Percentiles rank a stretch among this genome's conserved stretches.
Evolutionary conservation across 139 green algal genomes (phyloP).

Genomic region (Chlorella vulgaris): DNA sequence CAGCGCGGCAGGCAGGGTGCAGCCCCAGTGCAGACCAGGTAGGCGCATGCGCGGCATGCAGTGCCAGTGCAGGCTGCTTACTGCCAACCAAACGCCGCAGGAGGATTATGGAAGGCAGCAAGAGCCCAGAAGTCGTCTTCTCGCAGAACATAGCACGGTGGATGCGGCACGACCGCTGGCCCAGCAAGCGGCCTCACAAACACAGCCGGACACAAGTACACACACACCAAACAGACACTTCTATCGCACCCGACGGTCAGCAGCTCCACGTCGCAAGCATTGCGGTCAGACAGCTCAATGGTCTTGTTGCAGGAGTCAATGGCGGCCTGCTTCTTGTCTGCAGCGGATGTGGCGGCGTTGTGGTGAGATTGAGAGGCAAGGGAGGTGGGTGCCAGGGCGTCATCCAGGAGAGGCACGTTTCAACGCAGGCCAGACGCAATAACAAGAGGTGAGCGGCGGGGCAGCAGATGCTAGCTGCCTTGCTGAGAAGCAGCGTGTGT

Average conservation of each 20-base stretch:
- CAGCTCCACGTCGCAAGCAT: conserved; percentile 94
- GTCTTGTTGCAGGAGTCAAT: conserved; percentile 70
- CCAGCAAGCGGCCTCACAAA: too few relatives aligned
- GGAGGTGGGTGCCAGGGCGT: background rate
- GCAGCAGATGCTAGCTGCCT: too few relatives aligned
- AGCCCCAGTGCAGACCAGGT: background rate
- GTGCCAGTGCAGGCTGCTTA: background rate
- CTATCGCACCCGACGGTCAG: too few relatives aligned
- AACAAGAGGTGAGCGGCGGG: too few relatives aligned
- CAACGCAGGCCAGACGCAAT: too few relatives aligned
- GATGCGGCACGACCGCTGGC: too few relatives aligned
- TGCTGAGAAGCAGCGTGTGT: too few relatives aligned
- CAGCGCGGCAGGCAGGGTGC: background rate
- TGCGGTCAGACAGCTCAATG: conserved; percentile 85
- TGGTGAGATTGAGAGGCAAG: background rate
- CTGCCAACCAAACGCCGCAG: too few relatives aligned
- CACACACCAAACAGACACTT: conserved; percentile 75
- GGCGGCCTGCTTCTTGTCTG: conserved; percentile 49
- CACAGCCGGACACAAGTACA: background rate
- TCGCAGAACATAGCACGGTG: too few relatives aligned
- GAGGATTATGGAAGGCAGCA: too few relatives aligned
- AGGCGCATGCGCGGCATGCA: background rate
- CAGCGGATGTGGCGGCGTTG: background rate
- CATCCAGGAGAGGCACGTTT: too few relatives aligned
- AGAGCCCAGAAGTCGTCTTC: too few relatives aligned